Conservation (phyloP, 1,284 basidiomycete genomes). For the Trametes sp. region DNA sequence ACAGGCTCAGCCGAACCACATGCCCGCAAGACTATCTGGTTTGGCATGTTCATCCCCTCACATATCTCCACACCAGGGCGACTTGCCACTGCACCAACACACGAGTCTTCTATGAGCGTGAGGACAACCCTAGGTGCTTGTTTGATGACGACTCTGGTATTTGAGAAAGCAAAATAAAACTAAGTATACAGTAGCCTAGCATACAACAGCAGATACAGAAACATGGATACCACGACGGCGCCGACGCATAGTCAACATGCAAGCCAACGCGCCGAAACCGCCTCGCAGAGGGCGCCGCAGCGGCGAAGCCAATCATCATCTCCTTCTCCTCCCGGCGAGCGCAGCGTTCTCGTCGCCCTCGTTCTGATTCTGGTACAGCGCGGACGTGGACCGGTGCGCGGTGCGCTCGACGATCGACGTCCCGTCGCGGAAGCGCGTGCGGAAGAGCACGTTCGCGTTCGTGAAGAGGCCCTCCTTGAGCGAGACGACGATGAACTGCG, state of each 20-base stretch:
- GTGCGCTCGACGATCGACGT: constrained; percentile 90
- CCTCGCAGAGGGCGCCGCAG: no score
- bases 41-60: no score
- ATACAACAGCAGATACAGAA: constrained; percentile 13
- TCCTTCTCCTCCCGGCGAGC: constrained; percentile 6
- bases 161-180: background rate
- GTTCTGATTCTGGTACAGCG: constrained; percentile 43
- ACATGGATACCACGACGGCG: background rate
- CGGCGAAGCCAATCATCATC: background rate
- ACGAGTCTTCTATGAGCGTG: no score
- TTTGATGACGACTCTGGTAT: no score
- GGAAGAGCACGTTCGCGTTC: constrained; percentile 97
- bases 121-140: no score
- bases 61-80: no score
- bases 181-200: constrained; percentile 18
- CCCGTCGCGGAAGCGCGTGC: constrained; percentile 91
- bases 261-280: no score
- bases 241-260: no score
- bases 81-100: no score
- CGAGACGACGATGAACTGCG: constrained; percentile 97
- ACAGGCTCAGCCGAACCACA: no score
- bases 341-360: constrained; percentile 31
- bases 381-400: constrained; percentile 61
- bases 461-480: constrained; percentile 98
- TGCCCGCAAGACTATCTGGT: no score